phyloP scores from a whole-genome alignment of 441 rosid genomes.

The Jatropha multifida region DNA sequence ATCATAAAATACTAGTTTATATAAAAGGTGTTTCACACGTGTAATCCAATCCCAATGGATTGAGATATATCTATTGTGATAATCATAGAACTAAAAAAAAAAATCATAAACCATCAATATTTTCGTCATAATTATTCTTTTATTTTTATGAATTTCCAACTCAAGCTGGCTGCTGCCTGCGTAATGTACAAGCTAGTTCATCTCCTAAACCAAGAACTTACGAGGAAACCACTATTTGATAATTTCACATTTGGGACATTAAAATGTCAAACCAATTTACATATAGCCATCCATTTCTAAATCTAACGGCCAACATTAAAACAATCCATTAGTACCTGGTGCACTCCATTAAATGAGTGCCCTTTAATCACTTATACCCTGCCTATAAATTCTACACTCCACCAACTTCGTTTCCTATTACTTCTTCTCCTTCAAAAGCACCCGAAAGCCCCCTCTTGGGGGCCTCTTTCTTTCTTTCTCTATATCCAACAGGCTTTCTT shows the following conservation, averaged over 20 bases:
- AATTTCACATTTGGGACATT: not conserved
- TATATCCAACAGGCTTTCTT: not conserved
- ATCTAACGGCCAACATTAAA: not conserved
- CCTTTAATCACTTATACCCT: not conserved
- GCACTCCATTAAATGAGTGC: not conserved
- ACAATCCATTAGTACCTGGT: not conserved
- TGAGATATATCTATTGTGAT: no score
- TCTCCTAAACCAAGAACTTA: not conserved
- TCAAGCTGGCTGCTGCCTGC: no score
- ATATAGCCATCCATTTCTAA: no score
- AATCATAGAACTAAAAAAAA: no score
- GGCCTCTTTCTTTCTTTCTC: not conserved
- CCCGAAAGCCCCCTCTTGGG: not conserved
- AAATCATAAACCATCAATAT: no score
- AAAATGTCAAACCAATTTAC: no score
- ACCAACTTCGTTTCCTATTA: not conserved
- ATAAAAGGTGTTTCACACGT: no score
- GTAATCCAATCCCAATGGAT: no score
- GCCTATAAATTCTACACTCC: not conserved
- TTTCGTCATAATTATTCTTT: no score
- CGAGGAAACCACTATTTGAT: not conserved
- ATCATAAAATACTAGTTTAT: no score
- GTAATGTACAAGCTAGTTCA: no score
- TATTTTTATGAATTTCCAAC: no score
- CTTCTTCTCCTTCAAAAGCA: not conserved